Evolutionary conservation across 176 grass and related monocot species (phyloP), one percentile per base, ranked within the genome.

Genomic region (Phragmites australis): DNA sequence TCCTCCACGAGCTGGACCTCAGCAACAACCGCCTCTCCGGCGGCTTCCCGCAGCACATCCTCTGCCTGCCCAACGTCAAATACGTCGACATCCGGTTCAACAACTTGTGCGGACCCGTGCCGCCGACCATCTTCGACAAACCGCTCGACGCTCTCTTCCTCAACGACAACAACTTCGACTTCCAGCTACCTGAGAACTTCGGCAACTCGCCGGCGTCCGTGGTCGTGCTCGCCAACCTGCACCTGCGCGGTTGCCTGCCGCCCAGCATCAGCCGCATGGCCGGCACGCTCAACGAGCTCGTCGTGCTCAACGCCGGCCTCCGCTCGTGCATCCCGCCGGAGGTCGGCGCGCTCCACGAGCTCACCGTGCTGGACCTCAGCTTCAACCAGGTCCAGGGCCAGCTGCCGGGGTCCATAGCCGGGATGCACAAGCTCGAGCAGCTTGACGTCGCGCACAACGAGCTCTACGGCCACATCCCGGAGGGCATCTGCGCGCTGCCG

Each of bases 131-230:
- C 52, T 97, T 93, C 78, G 86, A 97, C 77, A 87, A 86, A 71
- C 74, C 68, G 45, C 83, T 97, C 86, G 93, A 97, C 63, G 94
- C 91, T 9, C 60, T 97, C 8, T 91, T 97, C 91, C 74, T 97
- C 77, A 97, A 97, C 88, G 56, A 93, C 91, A 97, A 97, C 81
- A 46, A 89, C 61, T 97, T 97, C 78, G 81, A 94, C 72, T 93
- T 97, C 81, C 74, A 87, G 65, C 66, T 97, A 8, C 93, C 93
- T 0, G 83, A 74, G 0, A 97, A 68, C 45, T 6, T 97, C 10
- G 93, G 93, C 34, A 97, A 93, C 86, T 97, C 93, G 17, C 67
- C 91, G 17, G 93, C 88, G 21, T 97, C 93, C 0, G 93, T 97
- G 1, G 47, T 97, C 13, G 93, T 97, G 63, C 80, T 93, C 6